These are phyloP conservation scores for Skeletonema tropicum DNA, from an alignment of 108 stramenopile species.

Conservation along the genomic window DNA sequence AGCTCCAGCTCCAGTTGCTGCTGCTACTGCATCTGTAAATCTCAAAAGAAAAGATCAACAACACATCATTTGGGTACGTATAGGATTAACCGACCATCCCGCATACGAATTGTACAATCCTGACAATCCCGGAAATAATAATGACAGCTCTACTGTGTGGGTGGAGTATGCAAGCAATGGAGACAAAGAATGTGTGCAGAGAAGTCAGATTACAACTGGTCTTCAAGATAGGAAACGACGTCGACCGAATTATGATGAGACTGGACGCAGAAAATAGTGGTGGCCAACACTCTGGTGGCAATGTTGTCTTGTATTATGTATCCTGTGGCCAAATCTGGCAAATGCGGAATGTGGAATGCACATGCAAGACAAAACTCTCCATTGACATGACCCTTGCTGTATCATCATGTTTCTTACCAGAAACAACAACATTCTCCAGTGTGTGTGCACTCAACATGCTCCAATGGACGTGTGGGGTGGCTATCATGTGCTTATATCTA, in stretches of 20 bases:
- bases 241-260: background rate
- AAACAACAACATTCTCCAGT: background rate
- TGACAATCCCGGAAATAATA: background rate
- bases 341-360: too few relatives aligned
- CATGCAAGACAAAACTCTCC: background rate
- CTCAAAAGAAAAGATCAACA: background rate
- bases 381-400: background rate
- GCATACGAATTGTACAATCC: background rate
- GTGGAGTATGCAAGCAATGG: background rate
- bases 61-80: background rate
- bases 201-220: background rate
- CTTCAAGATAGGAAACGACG: background rate
- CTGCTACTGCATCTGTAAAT: background rate
- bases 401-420: background rate
- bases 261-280: background rate
- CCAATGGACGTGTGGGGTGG: too few relatives aligned
- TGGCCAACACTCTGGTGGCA: background rate
- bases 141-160: background rate
- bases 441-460: background rate
- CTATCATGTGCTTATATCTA: too few relatives aligned
- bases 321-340: too few relatives aligned
- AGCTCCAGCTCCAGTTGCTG: background rate
- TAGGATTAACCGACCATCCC: background rate
- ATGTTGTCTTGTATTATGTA: too few relatives aligned
- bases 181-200: background rate